Base-by-base conservation (phyloP, 192 early-diverging fungal species). In the Backusella luteola region DNA sequence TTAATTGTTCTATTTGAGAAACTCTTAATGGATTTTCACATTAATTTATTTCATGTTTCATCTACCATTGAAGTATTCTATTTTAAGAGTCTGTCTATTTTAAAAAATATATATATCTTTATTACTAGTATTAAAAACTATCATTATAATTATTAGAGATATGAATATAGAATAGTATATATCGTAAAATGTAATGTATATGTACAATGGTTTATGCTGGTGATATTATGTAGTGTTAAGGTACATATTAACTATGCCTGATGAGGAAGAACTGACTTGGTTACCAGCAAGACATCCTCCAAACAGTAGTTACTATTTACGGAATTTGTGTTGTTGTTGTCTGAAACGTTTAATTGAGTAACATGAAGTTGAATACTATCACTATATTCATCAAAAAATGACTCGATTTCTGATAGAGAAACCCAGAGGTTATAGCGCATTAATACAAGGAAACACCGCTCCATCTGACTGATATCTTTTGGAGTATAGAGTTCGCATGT, bases 381-480 rank as follows among this genome's bases (percentile, higher is more conserved):
- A 36, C 36, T 35, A 38, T 69, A 69, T n/a, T 15, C 34, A 8
- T 69, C 35, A n/a, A 84, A 75, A 66, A 84, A 86, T 6, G 66
- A 23, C 19, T 76, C 34, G 0, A 86, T 69, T 34, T 86, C 83
- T 29, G 83, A 66, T n/a, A 73, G 41, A 41, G 78, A 79, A 34
- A 86, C 85, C 81, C 82, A 86, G 17, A 86, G 74, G 34, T 84
- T 71, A 74, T 83, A 86, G 39, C 82, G 75, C 53, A 84, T 78
- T 21, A 86, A 46, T 1, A 81, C 83, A 8, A 86, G 75, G 53
- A 86, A 86, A 34, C 81, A 81, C 34, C 85, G 71, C 71, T 86
- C 85, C 85, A 86, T 86, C 1, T 76, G 83, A 36, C 84, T 86
- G 70, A 86, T 81, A 68, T 86, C 85, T 49, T 77, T 80, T 6